phyloP scores from a whole-genome alignment of 2,329 filamentous ascomycete genomes.

The Cladosporium sp. region DNA sequence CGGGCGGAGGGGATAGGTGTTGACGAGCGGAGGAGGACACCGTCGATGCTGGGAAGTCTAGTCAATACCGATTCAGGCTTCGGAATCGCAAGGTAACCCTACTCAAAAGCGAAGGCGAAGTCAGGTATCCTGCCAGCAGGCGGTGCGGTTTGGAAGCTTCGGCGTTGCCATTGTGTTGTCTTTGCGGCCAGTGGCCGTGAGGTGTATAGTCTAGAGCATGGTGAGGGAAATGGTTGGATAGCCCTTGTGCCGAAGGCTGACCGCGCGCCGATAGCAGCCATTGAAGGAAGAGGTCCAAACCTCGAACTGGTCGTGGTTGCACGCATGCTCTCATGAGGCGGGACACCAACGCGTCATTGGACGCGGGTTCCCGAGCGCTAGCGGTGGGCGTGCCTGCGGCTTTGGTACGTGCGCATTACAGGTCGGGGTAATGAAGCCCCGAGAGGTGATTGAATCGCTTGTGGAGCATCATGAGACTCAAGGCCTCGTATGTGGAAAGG shows the following conservation, averaged over 20 bases:
- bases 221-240: neutral
- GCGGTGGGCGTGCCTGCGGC: too few relatives aligned
- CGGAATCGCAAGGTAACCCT: constrained; percentile 12
- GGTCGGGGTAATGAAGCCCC: too few relatives aligned
- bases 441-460: too few relatives aligned
- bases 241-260: neutral
- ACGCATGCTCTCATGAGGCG: too few relatives aligned
- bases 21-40: constrained; percentile 81
- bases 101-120: constrained; percentile 55
- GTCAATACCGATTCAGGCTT: constrained; percentile 20
- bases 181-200: neutral
- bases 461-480: too few relatives aligned
- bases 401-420: too few relatives aligned
- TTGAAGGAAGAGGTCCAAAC: neutral
- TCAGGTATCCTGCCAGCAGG: constrained; percentile 28
- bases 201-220: neutral
- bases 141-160: constrained; percentile 17
- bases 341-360: too few relatives aligned
- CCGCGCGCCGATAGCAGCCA: neutral
- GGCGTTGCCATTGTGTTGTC: constrained; percentile 7
- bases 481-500: too few relatives aligned
- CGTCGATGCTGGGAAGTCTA: constrained; percentile 64
- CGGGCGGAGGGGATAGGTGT: constrained; percentile 72
- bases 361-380: too few relatives aligned
- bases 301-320: too few relatives aligned